A percentile compares a stretch with the other conserved stretches of the same genome.
phyloP scores from a whole-genome alignment of 345 rosid genomes.

The Acer negundo region DNA sequence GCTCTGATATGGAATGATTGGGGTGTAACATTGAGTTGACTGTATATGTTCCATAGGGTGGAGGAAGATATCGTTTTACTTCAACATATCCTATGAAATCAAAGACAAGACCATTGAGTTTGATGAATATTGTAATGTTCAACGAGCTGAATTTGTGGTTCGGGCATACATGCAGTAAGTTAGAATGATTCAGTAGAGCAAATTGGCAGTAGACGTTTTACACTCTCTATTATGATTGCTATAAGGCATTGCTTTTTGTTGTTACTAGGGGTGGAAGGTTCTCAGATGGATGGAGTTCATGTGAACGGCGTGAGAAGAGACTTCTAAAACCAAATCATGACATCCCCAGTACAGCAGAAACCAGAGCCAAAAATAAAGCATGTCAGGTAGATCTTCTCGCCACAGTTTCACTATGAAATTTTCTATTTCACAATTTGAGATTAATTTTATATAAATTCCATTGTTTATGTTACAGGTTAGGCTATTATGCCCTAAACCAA shows the following conservation, averaged over 20 bases:
- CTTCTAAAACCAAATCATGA: conserved; percentile 87
- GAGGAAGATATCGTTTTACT: conserved; percentile 95
- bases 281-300: conserved; percentile 97
- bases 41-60: conserved; percentile 59
- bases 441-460: conserved; percentile 9
- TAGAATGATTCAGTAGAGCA: background rate
- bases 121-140: conserved; percentile 86
- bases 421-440: conserved; percentile 7
- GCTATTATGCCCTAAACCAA: background rate
- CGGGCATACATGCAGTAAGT: conserved; percentile 92
- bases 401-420: background rate
- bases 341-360: conserved; percentile 91
- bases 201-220: conserved; percentile 5
- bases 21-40: conserved; percentile 15
- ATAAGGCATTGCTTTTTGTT: conserved; percentile 10
- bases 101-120: conserved; percentile 87
- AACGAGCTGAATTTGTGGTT: conserved; percentile 86
- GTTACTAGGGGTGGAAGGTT: conserved; percentile 69
- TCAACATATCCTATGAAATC: conserved; percentile 91
- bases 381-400: conserved; percentile 63
- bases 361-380: conserved; percentile 93
- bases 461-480: conserved; percentile 16
- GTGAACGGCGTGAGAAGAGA: conserved; percentile 85
- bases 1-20: background rate
- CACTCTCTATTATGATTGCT: background rate